These are phyloP conservation scores for Spongispora temasekensis DNA, from an alignment of 1,284 basidiomycete genomes.

Conservation along the genomic window DNA sequence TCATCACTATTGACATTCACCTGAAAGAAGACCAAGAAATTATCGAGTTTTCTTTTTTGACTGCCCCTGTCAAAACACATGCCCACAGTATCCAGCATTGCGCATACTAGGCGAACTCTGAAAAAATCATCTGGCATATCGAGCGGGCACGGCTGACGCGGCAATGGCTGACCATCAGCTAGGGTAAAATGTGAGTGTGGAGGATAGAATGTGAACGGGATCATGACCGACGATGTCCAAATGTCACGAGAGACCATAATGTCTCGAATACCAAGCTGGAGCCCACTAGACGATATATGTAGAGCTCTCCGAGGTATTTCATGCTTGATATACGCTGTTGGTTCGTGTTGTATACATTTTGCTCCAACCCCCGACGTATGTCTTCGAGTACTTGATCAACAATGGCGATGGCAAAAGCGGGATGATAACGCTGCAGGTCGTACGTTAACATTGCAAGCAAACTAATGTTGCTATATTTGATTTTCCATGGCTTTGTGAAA, in stretches of 20 bases:
- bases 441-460: constrained; percentile 94
- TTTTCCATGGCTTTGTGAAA: constrained; percentile 96
- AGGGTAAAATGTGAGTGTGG: constrained; percentile 11
- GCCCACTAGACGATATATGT: constrained; percentile 94
- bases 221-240: constrained; percentile 83
- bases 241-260: constrained; percentile 94
- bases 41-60: constrained; percentile 89
- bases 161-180: constrained; percentile 91
- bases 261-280: constrained; percentile 92
- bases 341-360: constrained; percentile 94
- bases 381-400: constrained; percentile 96
- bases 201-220: constrained; percentile 2
- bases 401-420: constrained; percentile 84
- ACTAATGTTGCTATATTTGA: constrained; percentile 89
- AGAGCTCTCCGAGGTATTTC: constrained; percentile 95
- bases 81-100: constrained; percentile 94
- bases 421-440: constrained; percentile 91
- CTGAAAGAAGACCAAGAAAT: constrained; percentile 92
- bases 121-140: constrained; percentile 98
- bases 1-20: constrained; percentile 42
- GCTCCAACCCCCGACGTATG: constrained; percentile 87
- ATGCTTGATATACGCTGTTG: constrained; percentile 90
- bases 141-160: constrained; percentile 71
- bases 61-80: constrained; percentile 95
- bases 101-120: constrained; percentile 89